Evolutionary conservation across 2,329 filamentous ascomycete species (phyloP), one percentile per base, ranked within the genome.

Genomic region (Nothophaeocryptopus gaeumannii): DNA sequence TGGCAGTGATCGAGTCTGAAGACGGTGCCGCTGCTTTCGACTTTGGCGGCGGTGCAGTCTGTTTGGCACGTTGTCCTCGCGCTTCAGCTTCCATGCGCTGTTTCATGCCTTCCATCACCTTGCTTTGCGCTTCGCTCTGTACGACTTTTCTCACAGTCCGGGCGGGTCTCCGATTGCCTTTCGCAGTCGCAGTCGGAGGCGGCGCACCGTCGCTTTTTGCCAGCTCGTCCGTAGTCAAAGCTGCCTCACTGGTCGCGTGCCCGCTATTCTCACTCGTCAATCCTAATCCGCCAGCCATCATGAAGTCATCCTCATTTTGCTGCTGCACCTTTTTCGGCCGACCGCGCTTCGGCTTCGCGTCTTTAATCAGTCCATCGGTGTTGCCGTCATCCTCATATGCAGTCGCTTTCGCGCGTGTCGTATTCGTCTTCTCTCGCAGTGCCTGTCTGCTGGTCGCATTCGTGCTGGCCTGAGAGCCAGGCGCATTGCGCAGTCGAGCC

Each of bases 31-130:
- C 32, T n/a, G 35, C 37, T 16, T 50, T 32, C 9, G 48, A 45
- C 39, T 37, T 49, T 15, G 37, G 52, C 8, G 46, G 50, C 8
- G 45, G 15, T 16, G 44, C 31, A 11, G 35, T 39, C 48, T 52
- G 51, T 31, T 53, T 55, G 31, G 48, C 50, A 15, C 54, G 56
- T 45, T 55, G 53, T 12, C 50, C 53, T 46, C 53, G 53, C 33
- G 60, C 58, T 5, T 63, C 64, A 31, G 62, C 62, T 33, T 64
- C 58, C 61, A 67, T 66, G 14, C 66, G 61, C 54, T 61, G 54
- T 51, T 63, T 67, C 53, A 70, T 41, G n/a, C 59, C 62, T 20
- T 67, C 59, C 37, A 68, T 39, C 2, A 65, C 65, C 30, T 58
- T 59, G 30, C 40, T 61, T 32, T 65, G 61, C 37, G 54, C 60